Evolutionary conservation across 1,284 basidiomycete genomes (phyloP), one percentile per base, ranked within the genome.

Genomic region (Cutaneotrichosporon dermatis): DNA sequence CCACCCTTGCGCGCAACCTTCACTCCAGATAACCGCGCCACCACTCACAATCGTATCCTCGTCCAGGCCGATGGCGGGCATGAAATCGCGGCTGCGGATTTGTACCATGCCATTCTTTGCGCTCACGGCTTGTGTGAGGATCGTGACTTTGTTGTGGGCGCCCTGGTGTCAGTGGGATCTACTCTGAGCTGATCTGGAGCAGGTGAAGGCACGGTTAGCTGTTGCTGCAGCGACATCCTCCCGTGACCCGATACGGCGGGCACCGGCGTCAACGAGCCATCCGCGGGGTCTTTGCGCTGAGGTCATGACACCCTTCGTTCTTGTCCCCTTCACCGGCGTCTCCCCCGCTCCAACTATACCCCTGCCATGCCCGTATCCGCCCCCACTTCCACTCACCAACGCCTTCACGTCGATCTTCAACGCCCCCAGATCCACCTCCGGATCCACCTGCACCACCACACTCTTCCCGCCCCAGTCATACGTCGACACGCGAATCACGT

Each of bases 1-100:
- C 25, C 25, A 25, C 25, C 25, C 25, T 25, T 25, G 25, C 25
- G 25, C 25, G 25, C 25, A 25, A 25, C 25, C 25, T 25, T 25
- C 25, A 25, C 25, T 25, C 25, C 25, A 25, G 25, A 25, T 25
- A 25, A 25, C 25, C 25, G 25, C 25, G 25, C 25, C 25, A 25
- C 25, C 25, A 25, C 71, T 66, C 50, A 75, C 73, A 5, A 75
- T 70, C 34, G 69, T 66, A 60, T 75, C 73, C 55, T 75, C 73
- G 34, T 65, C 64, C 34, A 71, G 60, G 2, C 66, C 70, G 3
- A 69, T 25, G 3, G 60, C 61, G 2, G 69, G 66, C 2, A 48
- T 66, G 56, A 71, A 71, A 33, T 72, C 69, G 46, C 73, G 56
- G 11, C 67, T 69, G 46, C 65, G 58, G 57, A 64, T 55, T 16